Percentiles rank a stretch among this genome's conserved stretches.
Conservation (phyloP, 768 basidiomycete genomes). For the Mycena rebaudengoi region DNA sequence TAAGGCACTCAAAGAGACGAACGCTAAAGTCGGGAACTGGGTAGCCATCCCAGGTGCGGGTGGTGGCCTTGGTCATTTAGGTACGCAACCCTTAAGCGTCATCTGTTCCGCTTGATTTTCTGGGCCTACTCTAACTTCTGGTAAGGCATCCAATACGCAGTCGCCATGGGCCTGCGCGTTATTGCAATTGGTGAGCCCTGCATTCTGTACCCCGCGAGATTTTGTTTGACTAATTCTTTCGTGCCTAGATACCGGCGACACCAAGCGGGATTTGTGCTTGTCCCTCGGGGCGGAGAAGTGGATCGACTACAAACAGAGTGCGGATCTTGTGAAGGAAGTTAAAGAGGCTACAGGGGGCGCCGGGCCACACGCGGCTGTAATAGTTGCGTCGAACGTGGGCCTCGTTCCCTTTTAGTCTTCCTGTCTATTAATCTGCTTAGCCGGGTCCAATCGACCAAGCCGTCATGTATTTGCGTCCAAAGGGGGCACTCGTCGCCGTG, state of each 20-base stretch:
- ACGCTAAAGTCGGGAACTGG: slow-evolving; percentile 71
- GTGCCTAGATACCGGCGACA: slow-evolving; percentile 71
- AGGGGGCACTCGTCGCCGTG: slow-evolving; percentile 77
- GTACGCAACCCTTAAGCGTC: slow-evolving; percentile 38
- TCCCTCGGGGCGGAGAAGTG: slow-evolving; percentile 68
- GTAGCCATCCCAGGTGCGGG: slow-evolving; percentile 80
- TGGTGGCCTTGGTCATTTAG: slow-evolving; percentile 83
- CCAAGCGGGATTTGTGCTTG: slow-evolving; percentile 68
- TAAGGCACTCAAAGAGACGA: slow-evolving; percentile 76
- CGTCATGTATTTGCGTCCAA: slow-evolving; percentile 71
- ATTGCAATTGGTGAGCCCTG: slow-evolving; percentile 49
- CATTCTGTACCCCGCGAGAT: background rate
- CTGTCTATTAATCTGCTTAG: slow-evolving; percentile 27
- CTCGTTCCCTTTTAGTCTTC: background rate
- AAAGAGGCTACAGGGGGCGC: slow-evolving; percentile 66
- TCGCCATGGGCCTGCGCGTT: slow-evolving; percentile 78
- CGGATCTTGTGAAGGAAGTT: slow-evolving; percentile 69
- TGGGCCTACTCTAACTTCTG: background rate
- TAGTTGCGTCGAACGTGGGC: slow-evolving; percentile 62
- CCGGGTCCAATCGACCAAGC: slow-evolving; percentile 58
- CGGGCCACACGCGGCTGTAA: slow-evolving; percentile 76
- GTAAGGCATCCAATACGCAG: slow-evolving; percentile 80
- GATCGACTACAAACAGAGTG: slow-evolving; percentile 77
- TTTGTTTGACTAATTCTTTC: slow-evolving; percentile 37
- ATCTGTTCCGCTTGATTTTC: too few species aligned